Base-by-base conservation (phyloP, 768 basidiomycete genomes). In the Mycena chlorophos region DNA sequence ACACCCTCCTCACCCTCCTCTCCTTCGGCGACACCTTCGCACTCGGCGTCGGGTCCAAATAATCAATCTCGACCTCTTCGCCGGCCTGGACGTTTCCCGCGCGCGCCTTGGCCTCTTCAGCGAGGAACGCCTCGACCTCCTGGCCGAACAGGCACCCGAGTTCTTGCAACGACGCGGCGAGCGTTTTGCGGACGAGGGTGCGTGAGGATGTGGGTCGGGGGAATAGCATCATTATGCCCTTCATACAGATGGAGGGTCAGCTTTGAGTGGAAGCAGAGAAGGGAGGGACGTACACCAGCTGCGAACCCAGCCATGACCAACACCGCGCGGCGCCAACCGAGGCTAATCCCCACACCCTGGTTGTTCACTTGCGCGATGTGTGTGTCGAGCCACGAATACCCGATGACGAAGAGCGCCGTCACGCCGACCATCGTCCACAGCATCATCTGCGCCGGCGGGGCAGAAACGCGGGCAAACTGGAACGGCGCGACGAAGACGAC, bases 171-270 rank as follows among this genome's bases (percentile, higher is more conserved):
- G 69, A 66, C 10, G 74, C 75, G 2, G 72, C 73, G 16, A 77
- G 67, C 0, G 77, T 75, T 46, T 69, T 67, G 37, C 78, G 72
- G 12, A 79, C 75, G 14, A 79, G 66, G 17, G 70, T 72, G 4
- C 77, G 73, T 19, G 75, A 68, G 0, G 78, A 79, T 10, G 69
- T 72, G 5, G 74, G 74, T n/a, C 68, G 70, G 3, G 78, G 78
- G 63, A 78, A 77, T 47, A 79, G 60, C 78, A 79, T 79, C 12
- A 76, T 71, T 27, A 79, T 71, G 49, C 74, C 75, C 75, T 76
- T n/a, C n/a, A n/a, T n/a, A n/a, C n/a, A n/a, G n/a, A 23, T n/a
- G 30, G 10, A 13, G 4, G 26, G 38, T 43, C 31, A 38, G 49
- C 26, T 19, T 10, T 22, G 8, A 5, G 25, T 4, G 22, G 17